Evolutionary conservation across 495 filamentous ascomycete genomes (phyloP), one percentile per base, ranked within the genome.

Genomic region (Rhypophila decipiens): DNA sequence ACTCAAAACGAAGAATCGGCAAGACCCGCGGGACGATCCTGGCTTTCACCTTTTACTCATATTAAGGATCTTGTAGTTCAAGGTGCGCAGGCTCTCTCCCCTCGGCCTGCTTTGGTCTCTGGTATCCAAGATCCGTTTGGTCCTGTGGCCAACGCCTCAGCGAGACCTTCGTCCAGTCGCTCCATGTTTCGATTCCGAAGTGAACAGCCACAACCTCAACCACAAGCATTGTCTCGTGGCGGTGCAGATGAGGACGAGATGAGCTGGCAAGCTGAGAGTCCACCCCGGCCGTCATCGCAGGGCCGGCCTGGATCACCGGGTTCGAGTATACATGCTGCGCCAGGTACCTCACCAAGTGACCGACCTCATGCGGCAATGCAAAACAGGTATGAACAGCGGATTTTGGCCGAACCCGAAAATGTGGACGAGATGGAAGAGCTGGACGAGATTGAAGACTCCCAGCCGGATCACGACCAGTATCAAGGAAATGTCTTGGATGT

Each of bases 101-200:
- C 61, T 2, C 40, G 49, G 7, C 49, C 49, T 34, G 48, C 40
- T 11, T 46, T 44, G 2, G 40, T 44, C 18, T 21, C 42, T 20
- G 38, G 31, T 2, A 50, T 61, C 36, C 58, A 67, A 7, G 63
- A 68, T 44, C 63, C 66, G 0, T 69, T 70, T 44, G 61, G 53
- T 18, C 60, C 53, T 7, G 52, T 57, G 37, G 59, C 53, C 3
- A 47, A 18, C 12, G 57, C 59, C 15, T 29, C 53, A 20, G 44
- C 53, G 1, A 52, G 57, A 48, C 21, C 36, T 2, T 34, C 41
- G 5, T 52, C 55, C 2, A 37, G 24, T 19, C 49, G 53, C 3
- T 57, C 55, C 4, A 21, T 63, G n/a, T 58, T 58, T 19, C 51
- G 49, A 18, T 44, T 44, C 9, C 49, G 39, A 11, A 47, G 29